A percentile compares a stretch with the other conserved stretches of the same genome.
Conservation (phyloP, 768 basidiomycete species). For the Leccinum rimulosum region DNA sequence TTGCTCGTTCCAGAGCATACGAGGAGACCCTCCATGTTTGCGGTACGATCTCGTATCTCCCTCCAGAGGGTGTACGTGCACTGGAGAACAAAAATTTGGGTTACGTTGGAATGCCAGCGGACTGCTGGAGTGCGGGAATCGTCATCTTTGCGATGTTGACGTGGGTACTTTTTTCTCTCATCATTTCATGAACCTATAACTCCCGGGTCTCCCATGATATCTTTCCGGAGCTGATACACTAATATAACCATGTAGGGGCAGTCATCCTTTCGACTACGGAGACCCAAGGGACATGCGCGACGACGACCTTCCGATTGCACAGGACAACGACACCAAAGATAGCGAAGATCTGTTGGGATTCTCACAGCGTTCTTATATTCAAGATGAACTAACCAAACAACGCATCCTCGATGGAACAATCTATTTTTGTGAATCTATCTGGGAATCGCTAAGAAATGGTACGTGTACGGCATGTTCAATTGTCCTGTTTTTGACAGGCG, state of each 20-base stretch:
- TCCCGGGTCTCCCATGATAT: neutral
- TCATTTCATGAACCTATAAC: neutral
- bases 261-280: slow-evolving; percentile 75
- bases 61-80: slow-evolving; percentile 81
- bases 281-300: slow-evolving; percentile 19
- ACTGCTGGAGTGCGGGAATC: slow-evolving; percentile 87
- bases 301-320: slow-evolving; percentile 7
- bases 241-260: slow-evolving; percentile 46
- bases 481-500: slow-evolving; percentile 1
- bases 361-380: slow-evolving; percentile 36
- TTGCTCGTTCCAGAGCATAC: slow-evolving; percentile 73
- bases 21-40: slow-evolving; percentile 85
- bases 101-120: slow-evolving; percentile 81
- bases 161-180: slow-evolving; percentile 44
- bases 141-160: slow-evolving; percentile 81
- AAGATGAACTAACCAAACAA: slow-evolving; percentile 64
- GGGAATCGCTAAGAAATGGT: slow-evolving; percentile 63
- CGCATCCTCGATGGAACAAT: slow-evolving; percentile 64
- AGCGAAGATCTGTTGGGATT: slow-evolving; percentile 30
- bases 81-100: slow-evolving; percentile 71
- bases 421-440: slow-evolving; percentile 52
- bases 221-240: slow-evolving; percentile 12
- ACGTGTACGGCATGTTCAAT: slow-evolving; percentile 14
- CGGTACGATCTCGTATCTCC: slow-evolving; percentile 84
- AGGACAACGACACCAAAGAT: slow-evolving; percentile 31